Conservation (phyloP, 2,329 filamentous ascomycete genomes). For the Venturia carpophila region DNA sequence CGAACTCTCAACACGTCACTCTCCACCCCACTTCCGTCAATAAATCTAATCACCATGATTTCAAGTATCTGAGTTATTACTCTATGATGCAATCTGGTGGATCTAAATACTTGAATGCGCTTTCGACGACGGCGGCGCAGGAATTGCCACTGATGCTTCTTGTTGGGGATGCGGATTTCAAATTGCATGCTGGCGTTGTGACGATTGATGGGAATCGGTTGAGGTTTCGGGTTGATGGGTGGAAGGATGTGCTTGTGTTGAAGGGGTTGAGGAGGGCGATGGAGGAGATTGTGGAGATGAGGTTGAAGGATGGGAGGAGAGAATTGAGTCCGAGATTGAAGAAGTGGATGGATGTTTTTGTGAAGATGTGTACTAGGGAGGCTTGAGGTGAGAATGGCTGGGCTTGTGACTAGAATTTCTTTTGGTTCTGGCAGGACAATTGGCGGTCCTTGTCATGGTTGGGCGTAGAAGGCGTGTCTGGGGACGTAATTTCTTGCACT, state of each 20-base stretch:
- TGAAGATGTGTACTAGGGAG: slow-evolving; percentile 7
- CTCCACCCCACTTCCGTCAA: slow-evolving; percentile 87
- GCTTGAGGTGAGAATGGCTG: not conserved
- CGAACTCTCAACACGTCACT: slow-evolving; percentile 85
- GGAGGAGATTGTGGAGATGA: slow-evolving; percentile 59
- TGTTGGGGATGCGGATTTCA: slow-evolving; percentile 82
- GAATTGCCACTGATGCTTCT: slow-evolving; percentile 76
- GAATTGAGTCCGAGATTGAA: not conserved
- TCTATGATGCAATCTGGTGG: slow-evolving; percentile 53
- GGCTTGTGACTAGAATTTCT: too few relatives aligned
- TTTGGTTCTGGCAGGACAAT: too few relatives aligned
- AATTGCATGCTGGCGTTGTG: slow-evolving; percentile 82
- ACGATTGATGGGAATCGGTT: slow-evolving; percentile 81
- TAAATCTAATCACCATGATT: slow-evolving; percentile 55
- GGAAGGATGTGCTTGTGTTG: slow-evolving; percentile 85
- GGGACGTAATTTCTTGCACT: too few relatives aligned
- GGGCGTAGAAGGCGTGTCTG: too few relatives aligned
- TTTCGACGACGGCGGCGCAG: slow-evolving; percentile 60
- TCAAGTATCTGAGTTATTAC: slow-evolving; percentile 88
- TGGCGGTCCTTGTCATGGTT: too few relatives aligned
- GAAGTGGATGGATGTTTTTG: slow-evolving; percentile 16
- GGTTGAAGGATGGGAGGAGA: slow-evolving; percentile 7
- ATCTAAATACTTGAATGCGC: slow-evolving; percentile 60
- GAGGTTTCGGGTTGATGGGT: slow-evolving; percentile 74
- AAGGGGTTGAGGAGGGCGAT: slow-evolving; percentile 69